Percentiles rank a stretch among this genome's conserved stretches.
Conservation (phyloP, 2,329 filamentous ascomycete species). For the Atkinsonella hypoxylon region DNA sequence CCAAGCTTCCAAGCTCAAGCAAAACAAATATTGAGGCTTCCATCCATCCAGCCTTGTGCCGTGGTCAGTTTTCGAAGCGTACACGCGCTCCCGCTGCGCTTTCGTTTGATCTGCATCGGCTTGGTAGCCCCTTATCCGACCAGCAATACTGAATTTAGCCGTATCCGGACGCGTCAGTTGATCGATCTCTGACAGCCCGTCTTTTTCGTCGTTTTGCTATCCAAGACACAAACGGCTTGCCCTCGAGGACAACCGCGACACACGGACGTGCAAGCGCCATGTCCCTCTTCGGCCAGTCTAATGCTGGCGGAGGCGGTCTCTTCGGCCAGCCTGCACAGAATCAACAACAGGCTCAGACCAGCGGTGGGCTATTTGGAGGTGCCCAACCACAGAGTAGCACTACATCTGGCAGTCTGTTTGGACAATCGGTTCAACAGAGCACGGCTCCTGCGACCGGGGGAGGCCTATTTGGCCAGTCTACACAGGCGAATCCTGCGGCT, state of each 20-base stretch:
- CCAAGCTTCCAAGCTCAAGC: conserved; percentile 17
- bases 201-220: too few species aligned
- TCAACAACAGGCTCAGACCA: conserved; percentile 7
- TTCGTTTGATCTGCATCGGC: background rate
- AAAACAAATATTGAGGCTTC: background rate
- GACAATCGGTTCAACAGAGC: conserved; percentile 7
- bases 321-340: conserved; percentile 15
- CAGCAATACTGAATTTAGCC: background rate
- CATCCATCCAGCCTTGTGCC: too few species aligned
- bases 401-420: conserved; percentile 3
- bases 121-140: background rate
- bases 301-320: conserved; percentile 11
- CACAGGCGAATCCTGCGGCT: conserved; percentile 11
- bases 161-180: background rate
- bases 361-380: conserved; percentile 7
- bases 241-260: background rate
- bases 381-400: conserved; percentile 2
- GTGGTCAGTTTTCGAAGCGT: background rate
- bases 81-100: background rate
- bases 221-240: background rate
- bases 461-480: conserved; percentile 13
- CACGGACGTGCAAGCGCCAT: conserved; percentile 11
- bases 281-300: conserved; percentile 23
- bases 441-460: conserved; percentile 5
- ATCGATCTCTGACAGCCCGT: background rate